phyloP scores from a whole-genome alignment of 2,329 filamentous ascomycete species.

The Penicillium sp. region DNA sequence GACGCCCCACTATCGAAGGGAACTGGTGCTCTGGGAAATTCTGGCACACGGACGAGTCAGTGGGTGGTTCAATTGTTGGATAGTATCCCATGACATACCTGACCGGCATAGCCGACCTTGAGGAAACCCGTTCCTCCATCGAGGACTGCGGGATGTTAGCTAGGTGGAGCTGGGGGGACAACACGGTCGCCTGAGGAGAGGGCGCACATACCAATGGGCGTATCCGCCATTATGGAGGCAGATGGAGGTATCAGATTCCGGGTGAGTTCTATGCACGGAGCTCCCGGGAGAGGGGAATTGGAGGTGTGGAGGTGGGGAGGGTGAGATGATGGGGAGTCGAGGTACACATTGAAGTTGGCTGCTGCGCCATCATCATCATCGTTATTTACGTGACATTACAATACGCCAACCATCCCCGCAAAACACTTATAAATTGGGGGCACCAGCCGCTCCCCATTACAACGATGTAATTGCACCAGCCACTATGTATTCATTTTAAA shows the following conservation, averaged over 20 bases:
- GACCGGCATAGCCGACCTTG: constrained; percentile 97
- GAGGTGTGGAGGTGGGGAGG: constrained; percentile 18
- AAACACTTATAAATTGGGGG: neutral
- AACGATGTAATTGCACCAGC: constrained; percentile 13
- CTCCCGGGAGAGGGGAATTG: constrained; percentile 19
- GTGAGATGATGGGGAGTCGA: constrained; percentile 22
- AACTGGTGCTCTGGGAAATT: constrained; percentile 99
- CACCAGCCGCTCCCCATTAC: constrained; percentile 14
- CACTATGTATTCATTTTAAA: neutral
- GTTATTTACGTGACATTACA: constrained; percentile 30
- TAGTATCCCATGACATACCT: constrained; percentile 51
- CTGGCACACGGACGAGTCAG: constrained; percentile 45
- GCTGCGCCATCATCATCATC: constrained; percentile 23
- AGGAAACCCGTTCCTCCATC: constrained; percentile 99
- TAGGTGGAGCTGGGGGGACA: constrained; percentile 23
- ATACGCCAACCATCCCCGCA: constrained; percentile 22
- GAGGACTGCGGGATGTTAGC: constrained; percentile 68
- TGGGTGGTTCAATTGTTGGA: neutral
- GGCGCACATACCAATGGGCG: constrained; percentile 49
- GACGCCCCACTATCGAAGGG: constrained; percentile 95
- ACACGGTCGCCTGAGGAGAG: constrained; percentile 22
- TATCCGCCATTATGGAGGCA: constrained; percentile 45
- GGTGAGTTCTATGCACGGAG: constrained; percentile 7
- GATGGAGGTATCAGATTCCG: neutral
- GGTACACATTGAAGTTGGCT: constrained; percentile 9